Conservation (phyloP, 495 filamentous ascomycete genomes). For the Penicillium mononematosum region DNA sequence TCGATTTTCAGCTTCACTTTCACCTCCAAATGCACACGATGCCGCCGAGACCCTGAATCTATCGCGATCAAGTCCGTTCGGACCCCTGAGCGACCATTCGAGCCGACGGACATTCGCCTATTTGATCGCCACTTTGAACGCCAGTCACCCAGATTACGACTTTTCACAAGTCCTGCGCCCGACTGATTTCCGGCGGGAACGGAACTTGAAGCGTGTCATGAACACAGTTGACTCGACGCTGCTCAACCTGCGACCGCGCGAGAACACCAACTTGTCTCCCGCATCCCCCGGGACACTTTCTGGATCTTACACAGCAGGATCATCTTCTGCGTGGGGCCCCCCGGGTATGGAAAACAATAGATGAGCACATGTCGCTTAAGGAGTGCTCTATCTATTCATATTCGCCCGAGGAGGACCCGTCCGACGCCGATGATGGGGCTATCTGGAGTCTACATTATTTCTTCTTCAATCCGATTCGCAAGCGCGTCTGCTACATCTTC, state of each 20-base stretch:
- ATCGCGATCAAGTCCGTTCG: slow-evolving; percentile 84
- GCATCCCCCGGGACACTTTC: slow-evolving; percentile 45
- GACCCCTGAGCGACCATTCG: slow-evolving; percentile 77
- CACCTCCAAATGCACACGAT: slow-evolving; percentile 65
- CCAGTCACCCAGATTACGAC: slow-evolving; percentile 95
- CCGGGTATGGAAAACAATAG: slow-evolving; percentile 82
- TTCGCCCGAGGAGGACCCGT: slow-evolving; percentile 78
- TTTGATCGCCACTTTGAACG: slow-evolving; percentile 95
- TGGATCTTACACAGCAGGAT: slow-evolving; percentile 41
- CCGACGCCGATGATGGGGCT: slow-evolving; percentile 84
- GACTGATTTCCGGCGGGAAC: slow-evolving; percentile 80
- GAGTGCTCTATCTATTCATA: slow-evolving; percentile 86
- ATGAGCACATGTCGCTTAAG: slow-evolving; percentile 86
- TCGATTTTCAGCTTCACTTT: slow-evolving; percentile 75
- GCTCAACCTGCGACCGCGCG: slow-evolving; percentile 73
- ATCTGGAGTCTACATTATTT: slow-evolving; percentile 97
- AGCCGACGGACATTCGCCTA: slow-evolving; percentile 93
- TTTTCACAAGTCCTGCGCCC: slow-evolving; percentile 89
- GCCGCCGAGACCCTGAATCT: slow-evolving; percentile 63
- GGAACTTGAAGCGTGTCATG: slow-evolving; percentile 72
- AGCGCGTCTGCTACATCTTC: slow-evolving; percentile 94
- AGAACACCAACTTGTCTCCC: slow-evolving; percentile 45
- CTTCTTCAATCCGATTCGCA: slow-evolving; percentile 90
- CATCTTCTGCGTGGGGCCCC: slow-evolving; percentile 71
- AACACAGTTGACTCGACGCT: slow-evolving; percentile 80